These are phyloP conservation scores for Sicyos edulis DNA, from an alignment of 306 rosid species.

Conservation along the genomic window DNA sequence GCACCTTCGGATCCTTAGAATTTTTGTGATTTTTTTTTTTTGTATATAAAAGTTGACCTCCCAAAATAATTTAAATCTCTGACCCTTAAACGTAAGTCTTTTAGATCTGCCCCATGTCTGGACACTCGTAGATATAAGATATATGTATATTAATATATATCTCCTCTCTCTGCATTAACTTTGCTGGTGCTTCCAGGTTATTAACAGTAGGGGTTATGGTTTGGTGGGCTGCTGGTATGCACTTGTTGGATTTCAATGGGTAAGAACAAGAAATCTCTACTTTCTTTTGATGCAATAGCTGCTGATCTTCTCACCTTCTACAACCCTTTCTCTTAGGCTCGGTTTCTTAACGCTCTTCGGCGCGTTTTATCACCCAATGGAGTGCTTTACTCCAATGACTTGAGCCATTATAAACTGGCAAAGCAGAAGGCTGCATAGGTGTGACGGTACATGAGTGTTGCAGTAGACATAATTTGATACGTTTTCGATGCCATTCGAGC, in stretches of 20 bases:
- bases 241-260: neutral
- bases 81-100: too few species aligned
- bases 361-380: neutral
- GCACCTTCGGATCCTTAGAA: too few species aligned
- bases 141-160: too few species aligned
- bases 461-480: neutral
- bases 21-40: too few species aligned
- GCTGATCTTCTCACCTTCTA: neutral
- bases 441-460: neutral
- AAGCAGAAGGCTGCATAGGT: neutral
- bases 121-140: too few species aligned
- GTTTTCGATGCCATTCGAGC: neutral
- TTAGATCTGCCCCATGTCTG: too few species aligned
- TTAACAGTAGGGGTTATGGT: neutral
- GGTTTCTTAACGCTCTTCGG: neutral
- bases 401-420: neutral
- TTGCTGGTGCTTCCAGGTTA: neutral
- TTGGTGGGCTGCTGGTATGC: neutral
- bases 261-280: neutral
- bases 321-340: neutral
- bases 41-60: too few species aligned
- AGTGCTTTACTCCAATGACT: neutral
- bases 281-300: neutral
- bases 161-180: neutral
- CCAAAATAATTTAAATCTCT: too few species aligned